Evolutionary conservation across 1,284 basidiomycete species (phyloP).

Genomic region (Pseudozyma hubeiensis): DNA sequence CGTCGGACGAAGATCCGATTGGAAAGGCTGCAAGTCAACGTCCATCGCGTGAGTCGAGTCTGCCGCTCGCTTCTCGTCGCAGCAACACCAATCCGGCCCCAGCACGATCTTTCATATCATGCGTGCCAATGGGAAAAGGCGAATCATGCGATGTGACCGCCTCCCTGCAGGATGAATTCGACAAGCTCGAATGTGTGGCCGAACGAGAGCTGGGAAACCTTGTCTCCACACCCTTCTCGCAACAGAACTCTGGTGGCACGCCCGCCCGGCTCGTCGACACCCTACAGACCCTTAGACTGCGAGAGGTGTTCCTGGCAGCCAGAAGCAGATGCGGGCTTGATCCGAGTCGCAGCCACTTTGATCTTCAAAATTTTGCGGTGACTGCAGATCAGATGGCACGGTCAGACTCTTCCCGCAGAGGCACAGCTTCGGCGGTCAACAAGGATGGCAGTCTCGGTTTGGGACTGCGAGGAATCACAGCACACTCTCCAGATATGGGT

Average conservation of each 20-base stretch:
- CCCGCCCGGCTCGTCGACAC: background rate
- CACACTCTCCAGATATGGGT: background rate
- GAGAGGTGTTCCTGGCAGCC: slow-evolving; percentile 25
- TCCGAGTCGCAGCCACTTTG: slow-evolving; percentile 17
- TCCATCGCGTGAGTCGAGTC: slow-evolving; percentile 4
- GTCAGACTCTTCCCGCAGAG: background rate
- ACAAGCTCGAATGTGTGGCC: slow-evolving; percentile 40
- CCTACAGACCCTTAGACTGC: slow-evolving; percentile 8
- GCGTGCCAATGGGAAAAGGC: background rate
- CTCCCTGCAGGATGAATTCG: slow-evolving; percentile 34
- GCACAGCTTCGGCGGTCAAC: background rate
- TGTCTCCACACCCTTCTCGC: too few relatives aligned
- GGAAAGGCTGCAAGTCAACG: background rate
- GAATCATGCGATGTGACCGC: background rate
- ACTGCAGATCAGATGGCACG: background rate
- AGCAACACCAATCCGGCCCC: background rate
- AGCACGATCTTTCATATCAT: background rate
- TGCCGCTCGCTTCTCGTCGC: slow-evolving; percentile 5
- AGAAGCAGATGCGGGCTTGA: slow-evolving; percentile 26
- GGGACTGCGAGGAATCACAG: background rate
- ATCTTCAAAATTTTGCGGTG: background rate
- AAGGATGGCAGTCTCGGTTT: background rate
- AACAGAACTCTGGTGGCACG: background rate
- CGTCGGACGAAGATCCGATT: background rate
- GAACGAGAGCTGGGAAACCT: slow-evolving; percentile 21